Base-by-base conservation (phyloP, 305 asterid genomes). In the Plantago lanceolata region DNA sequence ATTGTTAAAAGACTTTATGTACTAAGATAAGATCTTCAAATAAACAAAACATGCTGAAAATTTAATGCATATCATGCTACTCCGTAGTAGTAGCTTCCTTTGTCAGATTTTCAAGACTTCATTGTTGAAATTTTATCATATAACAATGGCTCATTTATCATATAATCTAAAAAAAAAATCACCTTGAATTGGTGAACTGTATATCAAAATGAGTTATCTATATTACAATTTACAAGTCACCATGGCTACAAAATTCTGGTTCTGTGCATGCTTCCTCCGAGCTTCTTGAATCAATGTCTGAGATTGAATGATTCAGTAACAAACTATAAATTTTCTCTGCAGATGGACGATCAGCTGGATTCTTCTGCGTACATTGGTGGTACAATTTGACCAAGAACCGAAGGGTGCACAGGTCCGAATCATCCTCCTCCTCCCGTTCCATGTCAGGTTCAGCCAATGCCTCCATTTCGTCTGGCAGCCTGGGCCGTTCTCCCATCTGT, bases 301-400 rank as follows among this genome's bases (percentile, higher is more conserved):
- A 45, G 74, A 78, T 69, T 35, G 80, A 69, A 29, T 64, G 82
- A 29, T 72, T 33, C 57, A 75, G 74, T 75, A 87, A 80, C 66
- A 72, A 5, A 40, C 70, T 66, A 59, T 84, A 78, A 61, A 90
- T 81, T 24, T 75, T 71, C 59, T 75, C 74, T 6, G 94, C 88
- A 8, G 87, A 76, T 67, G 96, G 98, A 13, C 96, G 93, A 71
- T 85, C 84, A 5, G 63, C 48, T 18, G 93, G 89, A 80, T 84
- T 77, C 76, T 86, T 79, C 73, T 79, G 80, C 1, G 96, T 90
- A 69, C 94, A 87, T 73, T 72, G 80, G 47, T 24, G 70, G 72
- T 75, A 90, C n/a, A 85, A 61, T 61, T 79, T 73, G 55, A 78
- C 79, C 1, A 85, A 92, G 63, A 83, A 78, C 57, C 77, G 55